These are phyloP conservation scores for Rhizopogon vesiculosus DNA, from an alignment of 768 basidiomycete genomes.

Conservation along the genomic window DNA sequence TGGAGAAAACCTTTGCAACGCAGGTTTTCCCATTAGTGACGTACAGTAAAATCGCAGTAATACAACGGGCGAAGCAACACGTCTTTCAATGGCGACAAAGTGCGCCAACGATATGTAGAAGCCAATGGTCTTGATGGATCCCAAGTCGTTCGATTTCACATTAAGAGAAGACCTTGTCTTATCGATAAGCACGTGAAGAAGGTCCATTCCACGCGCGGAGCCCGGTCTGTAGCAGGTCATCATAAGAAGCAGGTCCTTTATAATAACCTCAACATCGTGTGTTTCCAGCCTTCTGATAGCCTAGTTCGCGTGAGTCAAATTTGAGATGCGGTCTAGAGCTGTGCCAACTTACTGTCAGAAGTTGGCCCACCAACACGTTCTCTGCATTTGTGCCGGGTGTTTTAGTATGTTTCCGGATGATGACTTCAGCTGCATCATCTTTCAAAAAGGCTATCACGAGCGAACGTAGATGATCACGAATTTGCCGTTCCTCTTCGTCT, in stretches of 20 bases:
- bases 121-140: conserved; percentile 32
- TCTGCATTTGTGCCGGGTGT: conserved; percentile 42
- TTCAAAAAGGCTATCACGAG: conserved; percentile 59
- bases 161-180: conserved; percentile 31
- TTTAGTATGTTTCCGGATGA: conserved; percentile 40
- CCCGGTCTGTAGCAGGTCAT: conserved; percentile 39
- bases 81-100: conserved; percentile 37
- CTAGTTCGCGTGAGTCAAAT: conserved; percentile 27
- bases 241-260: conserved; percentile 48
- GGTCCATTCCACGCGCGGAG: conserved; percentile 31
- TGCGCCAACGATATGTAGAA: conserved; percentile 44
- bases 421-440: conserved; percentile 42
- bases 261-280: conserved; percentile 40
- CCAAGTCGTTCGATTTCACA: conserved; percentile 22
- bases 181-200: conserved; percentile 36
- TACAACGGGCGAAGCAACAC: conserved; percentile 36
- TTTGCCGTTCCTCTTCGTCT: conserved; percentile 55
- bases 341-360: conserved; percentile 40
- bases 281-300: conserved; percentile 42
- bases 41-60: conserved; percentile 52
- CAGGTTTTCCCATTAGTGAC: conserved; percentile 38
- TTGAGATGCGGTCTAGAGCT: not conserved
- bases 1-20: conserved; percentile 39
- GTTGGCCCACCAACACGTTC: conserved; percentile 39
- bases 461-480: conserved; percentile 51